Conservation (phyloP, 1,284 basidiomycete species). For the Leucoagaricus sp. region DNA sequence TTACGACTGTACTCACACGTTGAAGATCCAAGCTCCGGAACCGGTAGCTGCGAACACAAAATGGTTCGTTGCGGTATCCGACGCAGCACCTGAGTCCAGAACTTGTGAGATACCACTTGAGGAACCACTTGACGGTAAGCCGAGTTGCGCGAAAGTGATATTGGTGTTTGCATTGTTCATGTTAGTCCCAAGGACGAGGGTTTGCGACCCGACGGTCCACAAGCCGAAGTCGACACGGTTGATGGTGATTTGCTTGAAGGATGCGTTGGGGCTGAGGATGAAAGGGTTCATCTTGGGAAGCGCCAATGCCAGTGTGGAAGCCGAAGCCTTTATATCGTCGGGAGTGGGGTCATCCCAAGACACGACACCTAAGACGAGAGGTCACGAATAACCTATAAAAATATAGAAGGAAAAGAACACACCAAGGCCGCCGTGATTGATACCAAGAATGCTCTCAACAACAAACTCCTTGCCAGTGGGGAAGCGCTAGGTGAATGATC, state of each 20-base stretch:
- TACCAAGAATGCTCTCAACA: constrained; percentile 60
- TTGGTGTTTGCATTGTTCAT: constrained; percentile 35
- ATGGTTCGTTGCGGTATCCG: constrained; percentile 24
- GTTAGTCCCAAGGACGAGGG: constrained; percentile 45
- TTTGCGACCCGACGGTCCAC: constrained; percentile 41
- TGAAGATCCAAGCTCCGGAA: constrained; percentile 35
- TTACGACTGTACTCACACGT: constrained; percentile 12
- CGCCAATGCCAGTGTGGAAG: constrained; percentile 51
- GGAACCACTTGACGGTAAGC: constrained; percentile 16
- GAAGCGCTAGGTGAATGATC: constrained; percentile 31
- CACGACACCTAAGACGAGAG: constrained; percentile 46
- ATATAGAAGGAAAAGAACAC: constrained; percentile 8
- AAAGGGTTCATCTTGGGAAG: constrained; percentile 38
- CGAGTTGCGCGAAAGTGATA: constrained; percentile 30
- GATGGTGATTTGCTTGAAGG: constrained; percentile 36
- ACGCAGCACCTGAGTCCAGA: constrained; percentile 34
- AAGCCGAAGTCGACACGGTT: constrained; percentile 44
- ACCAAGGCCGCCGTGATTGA: constrained; percentile 73
- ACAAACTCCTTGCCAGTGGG: constrained; percentile 73
- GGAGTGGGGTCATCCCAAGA: constrained; percentile 72
- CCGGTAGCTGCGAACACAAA: constrained; percentile 36
- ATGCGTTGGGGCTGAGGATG: constrained; percentile 38
- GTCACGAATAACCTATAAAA: not conserved
- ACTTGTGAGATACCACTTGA: constrained; percentile 28
- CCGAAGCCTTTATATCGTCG: constrained; percentile 56